These are phyloP conservation scores for Sindora glabra DNA, from an alignment of 306 rosid species.

Conservation along the genomic window DNA sequence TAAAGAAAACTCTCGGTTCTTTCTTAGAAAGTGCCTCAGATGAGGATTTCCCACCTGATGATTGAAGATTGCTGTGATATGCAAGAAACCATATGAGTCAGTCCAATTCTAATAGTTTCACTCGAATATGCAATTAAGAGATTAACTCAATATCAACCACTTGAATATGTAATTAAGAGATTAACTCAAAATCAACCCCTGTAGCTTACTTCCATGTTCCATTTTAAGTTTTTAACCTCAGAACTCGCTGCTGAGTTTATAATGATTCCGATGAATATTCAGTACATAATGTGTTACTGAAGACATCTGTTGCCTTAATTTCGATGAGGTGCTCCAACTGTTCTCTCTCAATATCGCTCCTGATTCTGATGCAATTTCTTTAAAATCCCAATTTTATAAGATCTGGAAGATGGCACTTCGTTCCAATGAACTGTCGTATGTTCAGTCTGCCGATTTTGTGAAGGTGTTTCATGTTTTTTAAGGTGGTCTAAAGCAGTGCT, in stretches of 20 bases:
- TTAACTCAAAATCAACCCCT: too few species aligned
- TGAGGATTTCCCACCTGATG: constrained; percentile 81
- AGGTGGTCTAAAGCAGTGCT: too few species aligned
- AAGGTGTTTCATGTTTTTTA: too few species aligned
- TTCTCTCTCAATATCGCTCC: neutral
- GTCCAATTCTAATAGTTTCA: constrained; percentile 4
- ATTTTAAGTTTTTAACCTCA: constrained; percentile 2
- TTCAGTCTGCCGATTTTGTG: too few species aligned
- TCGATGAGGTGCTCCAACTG: neutral
- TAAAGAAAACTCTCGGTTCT: constrained; percentile 84
- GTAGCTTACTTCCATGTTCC: too few species aligned
- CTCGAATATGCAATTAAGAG: constrained; percentile 5
- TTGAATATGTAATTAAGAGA: too few species aligned
- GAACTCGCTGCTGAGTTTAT: neutral
- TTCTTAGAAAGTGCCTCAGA: constrained; percentile 70
- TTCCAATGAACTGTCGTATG: too few species aligned
- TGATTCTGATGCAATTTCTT: neutral
- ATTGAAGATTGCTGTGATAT: constrained; percentile 29
- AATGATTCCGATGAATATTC: neutral
- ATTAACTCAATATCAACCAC: too few species aligned
- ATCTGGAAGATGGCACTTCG: neutral
- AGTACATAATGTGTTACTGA: neutral
- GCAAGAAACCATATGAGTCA: neutral
- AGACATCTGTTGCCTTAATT: neutral
- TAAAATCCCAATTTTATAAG: neutral